Conservation (phyloP, 345 rosid species). For the Noccaea bulbosa region DNA sequence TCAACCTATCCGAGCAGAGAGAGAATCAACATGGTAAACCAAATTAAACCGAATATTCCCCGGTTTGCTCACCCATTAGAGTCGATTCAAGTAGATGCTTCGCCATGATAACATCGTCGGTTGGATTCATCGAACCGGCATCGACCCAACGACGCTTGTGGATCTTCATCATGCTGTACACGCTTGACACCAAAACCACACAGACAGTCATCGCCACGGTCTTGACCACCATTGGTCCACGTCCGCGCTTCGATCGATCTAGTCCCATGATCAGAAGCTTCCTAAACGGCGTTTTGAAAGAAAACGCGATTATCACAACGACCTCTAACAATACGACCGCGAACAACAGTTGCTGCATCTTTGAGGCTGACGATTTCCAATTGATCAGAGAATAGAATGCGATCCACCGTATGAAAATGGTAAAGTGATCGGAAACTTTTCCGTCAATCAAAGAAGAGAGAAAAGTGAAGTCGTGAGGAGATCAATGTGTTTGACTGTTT, state of each 20-base stretch:
- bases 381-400: too few relatives aligned
- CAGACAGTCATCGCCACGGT: conserved; percentile 60
- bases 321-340: conserved; percentile 53
- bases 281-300: conserved; percentile 72
- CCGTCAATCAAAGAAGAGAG: neutral
- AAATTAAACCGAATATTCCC: too few relatives aligned
- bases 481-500: neutral
- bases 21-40: neutral
- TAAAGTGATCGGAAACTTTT: neutral
- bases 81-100: conserved; percentile 70
- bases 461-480: conserved; percentile 9
- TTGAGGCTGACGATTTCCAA: too few relatives aligned
- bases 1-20: neutral
- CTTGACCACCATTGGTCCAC: conserved; percentile 73
- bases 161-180: conserved; percentile 60
- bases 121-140: conserved; percentile 59
- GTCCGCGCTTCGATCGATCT: conserved; percentile 74
- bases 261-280: conserved; percentile 62
- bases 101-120: conserved; percentile 76
- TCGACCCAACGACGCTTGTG: conserved; percentile 57
- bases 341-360: conserved; percentile 69
- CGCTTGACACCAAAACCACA: conserved; percentile 53
- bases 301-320: conserved; percentile 54
- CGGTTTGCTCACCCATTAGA: conserved; percentile 64
- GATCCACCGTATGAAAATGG: neutral